Evolutionary conservation across 805 yeast species (phyloP).

Genomic region (Saccharomycopsis sp.): DNA sequence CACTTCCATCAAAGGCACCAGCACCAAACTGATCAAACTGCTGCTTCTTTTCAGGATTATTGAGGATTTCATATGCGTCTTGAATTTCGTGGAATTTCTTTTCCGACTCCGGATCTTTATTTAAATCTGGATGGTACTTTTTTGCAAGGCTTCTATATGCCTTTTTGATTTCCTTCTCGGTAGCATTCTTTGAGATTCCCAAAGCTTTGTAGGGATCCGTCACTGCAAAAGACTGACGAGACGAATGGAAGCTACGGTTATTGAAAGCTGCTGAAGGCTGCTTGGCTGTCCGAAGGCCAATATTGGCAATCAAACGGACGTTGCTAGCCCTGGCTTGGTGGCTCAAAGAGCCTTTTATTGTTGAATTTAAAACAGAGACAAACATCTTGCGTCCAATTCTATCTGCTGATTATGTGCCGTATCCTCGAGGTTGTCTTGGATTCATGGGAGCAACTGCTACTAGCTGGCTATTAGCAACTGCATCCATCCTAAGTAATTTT

Average conservation of each 20-base stretch:
- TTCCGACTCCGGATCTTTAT: constrained; percentile 85
- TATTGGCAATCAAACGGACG: neutral
- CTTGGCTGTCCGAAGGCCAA: neutral
- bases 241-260: constrained; percentile 36
- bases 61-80: constrained; percentile 86
- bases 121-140: constrained; percentile 93
- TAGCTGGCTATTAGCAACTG: no score
- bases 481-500: no score
- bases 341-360: neutral
- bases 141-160: constrained; percentile 92
- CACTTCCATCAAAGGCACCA: constrained; percentile 67
- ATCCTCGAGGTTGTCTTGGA: no score
- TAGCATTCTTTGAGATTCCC: constrained; percentile 70
- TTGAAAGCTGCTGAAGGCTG: neutral
- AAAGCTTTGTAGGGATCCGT: constrained; percentile 79
- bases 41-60: constrained; percentile 75
- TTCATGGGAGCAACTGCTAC: no score
- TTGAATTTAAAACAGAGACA: neutral
- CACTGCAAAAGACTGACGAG: constrained; percentile 27
- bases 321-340: neutral
- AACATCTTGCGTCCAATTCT: no score
- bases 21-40: constrained; percentile 93
- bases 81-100: constrained; percentile 87
- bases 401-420: no score
- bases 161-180: constrained; percentile 82